Evolutionary conservation across 495 filamentous ascomycete genomes (phyloP).

Genomic region (Podospora pseudoanserina): DNA sequence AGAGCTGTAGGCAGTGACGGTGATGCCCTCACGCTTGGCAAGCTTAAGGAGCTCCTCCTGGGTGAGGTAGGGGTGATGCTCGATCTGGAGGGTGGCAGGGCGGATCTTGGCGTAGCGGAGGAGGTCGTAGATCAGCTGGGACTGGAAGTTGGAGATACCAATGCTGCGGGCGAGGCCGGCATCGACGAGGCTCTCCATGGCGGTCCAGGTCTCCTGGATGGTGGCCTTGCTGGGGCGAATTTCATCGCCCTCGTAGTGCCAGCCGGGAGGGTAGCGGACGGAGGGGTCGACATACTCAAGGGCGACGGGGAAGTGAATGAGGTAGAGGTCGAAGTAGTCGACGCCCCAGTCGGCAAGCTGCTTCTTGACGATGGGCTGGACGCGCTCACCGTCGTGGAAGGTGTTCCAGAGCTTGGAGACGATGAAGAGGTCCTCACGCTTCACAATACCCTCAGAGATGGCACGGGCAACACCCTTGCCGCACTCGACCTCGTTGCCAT

Average conservation of each 20-base stretch:
- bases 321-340: slow-evolving; percentile 82
- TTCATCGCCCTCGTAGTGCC: slow-evolving; percentile 59
- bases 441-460: slow-evolving; percentile 81
- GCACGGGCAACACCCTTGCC: slow-evolving; percentile 83
- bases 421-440: slow-evolving; percentile 84
- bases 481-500: slow-evolving; percentile 82
- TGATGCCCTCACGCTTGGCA: slow-evolving; percentile 66
- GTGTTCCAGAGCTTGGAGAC: slow-evolving; percentile 92
- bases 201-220: slow-evolving; percentile 85
- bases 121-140: slow-evolving; percentile 76
- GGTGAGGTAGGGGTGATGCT: slow-evolving; percentile 95
- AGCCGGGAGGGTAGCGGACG: slow-evolving; percentile 77
- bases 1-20: slow-evolving; percentile 84
- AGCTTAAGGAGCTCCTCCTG: slow-evolving; percentile 73
- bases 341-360: slow-evolving; percentile 77
- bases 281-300: slow-evolving; percentile 75
- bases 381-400: slow-evolving; percentile 72
- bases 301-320: slow-evolving; percentile 79
- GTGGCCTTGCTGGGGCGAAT: slow-evolving; percentile 61
- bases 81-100: slow-evolving; percentile 85
- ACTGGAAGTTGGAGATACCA: slow-evolving; percentile 87
- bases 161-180: slow-evolving; percentile 69
- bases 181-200: slow-evolving; percentile 75
- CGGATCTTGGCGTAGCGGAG: slow-evolving; percentile 76
- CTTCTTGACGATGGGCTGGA: slow-evolving; percentile 67